A percentile compares a stretch with the other conserved stretches of the same genome.
These are phyloP conservation scores for Articulospora tetracladia DNA, from an alignment of 495 filamentous ascomycete genomes.

Conservation along the genomic window DNA sequence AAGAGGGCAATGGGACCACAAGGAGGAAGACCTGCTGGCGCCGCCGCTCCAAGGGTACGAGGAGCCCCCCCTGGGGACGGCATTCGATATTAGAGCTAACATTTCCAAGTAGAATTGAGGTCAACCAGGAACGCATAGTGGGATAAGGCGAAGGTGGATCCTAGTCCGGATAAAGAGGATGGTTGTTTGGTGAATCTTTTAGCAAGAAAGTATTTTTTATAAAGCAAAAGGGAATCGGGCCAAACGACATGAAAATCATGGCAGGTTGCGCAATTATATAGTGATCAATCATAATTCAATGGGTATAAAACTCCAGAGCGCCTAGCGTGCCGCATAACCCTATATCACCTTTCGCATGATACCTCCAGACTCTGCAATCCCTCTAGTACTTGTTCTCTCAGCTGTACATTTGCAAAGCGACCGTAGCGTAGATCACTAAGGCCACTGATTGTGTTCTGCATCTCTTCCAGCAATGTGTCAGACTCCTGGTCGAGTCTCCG, in stretches of 20 bases:
- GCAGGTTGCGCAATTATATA: slow-evolving; percentile 6
- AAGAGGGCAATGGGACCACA: slow-evolving; percentile 11
- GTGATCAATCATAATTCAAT: slow-evolving; percentile 25
- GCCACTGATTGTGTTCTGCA: slow-evolving; percentile 60
- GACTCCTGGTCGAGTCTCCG: slow-evolving; percentile 60
- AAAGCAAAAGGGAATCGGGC: slow-evolving; percentile 7
- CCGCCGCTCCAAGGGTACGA: slow-evolving; percentile 17
- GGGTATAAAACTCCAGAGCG: slow-evolving; percentile 21
- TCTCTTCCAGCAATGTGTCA: slow-evolving; percentile 51
- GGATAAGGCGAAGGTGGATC: slow-evolving; percentile 16
- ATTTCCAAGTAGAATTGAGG: neutral
- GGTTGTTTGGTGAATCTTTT: too few species aligned
- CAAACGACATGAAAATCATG: neutral
- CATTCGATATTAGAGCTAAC: slow-evolving; percentile 10
- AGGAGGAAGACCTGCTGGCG: slow-evolving; percentile 8
- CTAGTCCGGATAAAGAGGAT: neutral
- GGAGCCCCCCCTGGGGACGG: slow-evolving; percentile 23
- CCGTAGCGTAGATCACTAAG: slow-evolving; percentile 84
- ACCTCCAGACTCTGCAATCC: slow-evolving; percentile 61
- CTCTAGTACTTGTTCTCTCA: slow-evolving; percentile 56
- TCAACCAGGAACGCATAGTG: neutral
- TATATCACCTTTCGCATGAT: slow-evolving; percentile 45
- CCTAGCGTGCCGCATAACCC: neutral
- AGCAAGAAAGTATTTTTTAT: too few species aligned
- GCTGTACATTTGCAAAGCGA: slow-evolving; percentile 57